Conservation (phyloP, 768 basidiomycete genomes). For the Mycena rebaudengoi region DNA sequence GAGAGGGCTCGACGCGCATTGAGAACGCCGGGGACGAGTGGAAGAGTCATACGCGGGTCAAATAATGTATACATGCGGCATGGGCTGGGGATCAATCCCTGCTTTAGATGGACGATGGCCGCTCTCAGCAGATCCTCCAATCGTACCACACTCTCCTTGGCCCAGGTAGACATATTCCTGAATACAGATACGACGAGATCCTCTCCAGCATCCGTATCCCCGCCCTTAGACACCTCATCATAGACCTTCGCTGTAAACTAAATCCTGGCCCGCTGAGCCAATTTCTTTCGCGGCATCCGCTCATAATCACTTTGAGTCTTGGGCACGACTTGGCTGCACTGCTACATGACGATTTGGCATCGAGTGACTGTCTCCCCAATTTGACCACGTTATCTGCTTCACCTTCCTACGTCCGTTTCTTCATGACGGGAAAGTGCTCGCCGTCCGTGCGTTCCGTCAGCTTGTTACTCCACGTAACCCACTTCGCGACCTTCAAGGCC, state of each 20-base stretch:
- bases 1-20: too few relatives aligned
- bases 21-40: too few relatives aligned
- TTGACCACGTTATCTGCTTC: conserved; percentile 4
- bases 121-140: conserved; percentile 7
- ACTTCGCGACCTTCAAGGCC: not conserved
- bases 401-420: conserved; percentile 1
- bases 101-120: conserved; percentile 13
- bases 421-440: conserved; percentile 4
- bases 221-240: conserved; percentile 1
- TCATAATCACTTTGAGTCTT: conserved; percentile 3
- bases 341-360: not conserved
- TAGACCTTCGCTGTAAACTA: conserved; percentile 15
- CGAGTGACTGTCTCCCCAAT: conserved; percentile 6
- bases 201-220: conserved; percentile 10
- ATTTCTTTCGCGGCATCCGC: conserved; percentile 18
- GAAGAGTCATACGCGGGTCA: too few relatives aligned
- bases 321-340: not conserved
- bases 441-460: conserved; percentile 8
- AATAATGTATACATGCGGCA: too few relatives aligned
- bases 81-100: too few relatives aligned
- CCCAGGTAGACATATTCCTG: conserved; percentile 18
- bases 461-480: conserved; percentile 11
- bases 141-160: conserved; percentile 17
- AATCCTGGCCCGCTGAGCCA: not conserved
- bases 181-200: conserved; percentile 12